Evolutionary conservation across 1,284 basidiomycete species (phyloP), one percentile per base, ranked within the genome.

Genomic region (Ceratobasidium sp.): DNA sequence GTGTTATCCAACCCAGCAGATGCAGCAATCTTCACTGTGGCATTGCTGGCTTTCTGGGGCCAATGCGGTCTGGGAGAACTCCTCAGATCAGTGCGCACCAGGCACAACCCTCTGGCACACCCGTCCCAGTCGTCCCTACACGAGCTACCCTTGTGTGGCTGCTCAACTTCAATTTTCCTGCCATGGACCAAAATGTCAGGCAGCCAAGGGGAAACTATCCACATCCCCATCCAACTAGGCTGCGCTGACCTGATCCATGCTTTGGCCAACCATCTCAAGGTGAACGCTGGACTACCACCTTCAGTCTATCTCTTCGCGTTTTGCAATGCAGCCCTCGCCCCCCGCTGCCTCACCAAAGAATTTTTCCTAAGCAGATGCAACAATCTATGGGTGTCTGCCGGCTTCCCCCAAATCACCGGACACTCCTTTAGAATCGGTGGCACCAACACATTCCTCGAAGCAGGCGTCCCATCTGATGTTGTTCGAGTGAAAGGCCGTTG

Each of bases 371-470:
- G 16, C 16, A 8, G 60, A 1, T 73, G 64, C 54, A 66, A 67
- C 38, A 42, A 25, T 1, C 40, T 72, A 70, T 78, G 12, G 77
- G 76, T 4, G 72, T 74, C 53, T 75, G 74, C 0, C 79, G 82
- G 81, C 80, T 81, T 73, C 16, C 61, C 1, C 78, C 78, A 0
- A 78, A 81, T 79, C 3, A 62, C 74, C 0, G 81, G 81, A 1
- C 82, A 83, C 59, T 75, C 76, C 44, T 82, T 83, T 58, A 76
- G 78, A 11, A 83, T 82, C 49, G 80, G 82, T 0, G 81, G 81
- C 0, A 76, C 81, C 0, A 79, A 79, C 0, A 77, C 81, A 25
- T 75, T 81, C 0, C 78, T 83, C 0, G 73, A 81, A 0, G 63
- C 72, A 0, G 82, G 82, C 3, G 77, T 79, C 2, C 75, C 77